Evolutionary conservation across 371 early-diverging fungal genomes (phyloP), one percentile per base, ranked within the genome.

Genomic region (Rhizopus stolonifer): DNA sequence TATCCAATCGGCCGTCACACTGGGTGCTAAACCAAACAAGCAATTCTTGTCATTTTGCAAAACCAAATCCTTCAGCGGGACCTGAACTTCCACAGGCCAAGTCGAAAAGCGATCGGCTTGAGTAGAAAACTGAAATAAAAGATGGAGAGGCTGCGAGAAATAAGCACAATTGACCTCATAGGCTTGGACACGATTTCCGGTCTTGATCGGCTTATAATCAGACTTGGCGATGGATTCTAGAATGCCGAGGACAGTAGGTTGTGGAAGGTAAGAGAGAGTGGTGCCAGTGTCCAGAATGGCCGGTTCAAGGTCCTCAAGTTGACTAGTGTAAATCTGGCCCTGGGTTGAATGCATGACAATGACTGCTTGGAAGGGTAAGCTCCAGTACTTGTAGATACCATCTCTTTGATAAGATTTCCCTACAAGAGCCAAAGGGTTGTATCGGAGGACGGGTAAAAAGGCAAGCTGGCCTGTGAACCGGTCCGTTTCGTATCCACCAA

Each of bases 401-500:
- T n/a, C 11, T 40, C 14, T 29, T 14, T 2, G 24, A 5, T 45
- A 46, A 17, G 14, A 5, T n/a, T 17, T 2, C 1, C 60, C 60
- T n/a, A n/a, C n/a, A n/a, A n/a, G n/a, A n/a, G n/a, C n/a, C 18
- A 31, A 29, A 11, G 13, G 11, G 13, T 54, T 31, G 17, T 63
- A 60, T 8, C 23, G 50, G 9, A 63, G 43, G 0, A 70, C 57
- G 3, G 68, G 70, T 13, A 65, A 26, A 33, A 78, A 84, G 18
- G 60, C 51, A 18, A 84, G 23, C 5, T 46, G 31, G 14, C 84
- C 83, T 4, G 60, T 61, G 52, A 69, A 81, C 46, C 74, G 74
- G 47, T 65, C 29, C n/a, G 56, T 50, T 46, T 86, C 82, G 32
- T 71, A 70, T 0, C 78, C 83, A 9, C 82, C 83, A 52, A 84